Base-by-base conservation (phyloP, 192 early-diverging fungal species). In the Kappamyces sp. region DNA sequence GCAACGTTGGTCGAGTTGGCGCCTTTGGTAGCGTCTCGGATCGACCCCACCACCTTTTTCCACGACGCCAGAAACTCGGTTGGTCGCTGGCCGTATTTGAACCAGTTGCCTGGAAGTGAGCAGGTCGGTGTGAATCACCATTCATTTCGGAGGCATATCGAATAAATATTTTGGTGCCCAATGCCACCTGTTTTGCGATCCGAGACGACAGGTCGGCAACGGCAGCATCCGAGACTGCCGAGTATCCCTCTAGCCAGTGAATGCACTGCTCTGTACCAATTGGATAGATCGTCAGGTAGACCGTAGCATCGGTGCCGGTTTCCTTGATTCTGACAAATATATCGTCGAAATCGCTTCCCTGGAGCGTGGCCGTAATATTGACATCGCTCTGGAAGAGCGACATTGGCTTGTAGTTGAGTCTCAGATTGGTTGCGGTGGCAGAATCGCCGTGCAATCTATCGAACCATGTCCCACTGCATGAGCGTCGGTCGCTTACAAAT, bases 141-240 rank as follows among this genome's bases (percentile, higher is more conserved):
- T 73, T 73, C 71, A 73, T 73, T 54, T 73, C 71, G 12, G 60
- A 58, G 8, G 67, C 71, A 58, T 69, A 73, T 2, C 71, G 63
- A 32, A 73, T 58, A 15, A 70, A 40, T 1, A 61, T 34, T 6
- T 40, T 6, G 15, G 53, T 47, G 11, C 68, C 68, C n/a, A n/a
- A n/a, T n/a, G n/a, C n/a, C n/a, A n/a, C n/a, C n/a, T n/a, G n/a
- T n/a, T n/a, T 32, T 32, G 38, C 14, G 8, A 69, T 15, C 5
- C 33, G 22, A 8, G 12, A 37, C 4, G n/a, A 50, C 4, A 69
- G 39, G 9, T 65, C 43, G n/a, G 22, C 31, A 38, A 65, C 54
- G 2, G 45, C 32, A 2, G n/a, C 65, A 47, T 59, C 63, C 35
- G 67, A 67, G 30, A 74, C 62, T 9, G 4, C 36, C 6, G 46